Conservation (phyloP, 192 early-diverging fungal species). For the Backusella tuberculispora region DNA sequence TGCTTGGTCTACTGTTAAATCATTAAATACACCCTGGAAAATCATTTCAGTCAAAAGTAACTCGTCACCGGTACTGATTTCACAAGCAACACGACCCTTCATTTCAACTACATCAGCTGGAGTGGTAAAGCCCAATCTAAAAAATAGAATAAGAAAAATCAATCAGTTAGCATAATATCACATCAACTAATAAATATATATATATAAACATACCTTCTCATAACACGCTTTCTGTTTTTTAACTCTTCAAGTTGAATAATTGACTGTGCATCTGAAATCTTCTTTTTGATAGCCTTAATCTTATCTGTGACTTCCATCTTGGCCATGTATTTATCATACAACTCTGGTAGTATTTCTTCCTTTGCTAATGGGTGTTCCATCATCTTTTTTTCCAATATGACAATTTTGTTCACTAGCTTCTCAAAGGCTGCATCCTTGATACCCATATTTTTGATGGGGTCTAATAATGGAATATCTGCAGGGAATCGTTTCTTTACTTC, state of each 20-base stretch:
- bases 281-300: slow-evolving; percentile 71
- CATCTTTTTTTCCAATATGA: slow-evolving; percentile 71
- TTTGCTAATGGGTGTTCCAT: slow-evolving; percentile 62
- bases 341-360: slow-evolving; percentile 52
- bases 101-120: slow-evolving; percentile 88
- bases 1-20: slow-evolving; percentile 83
- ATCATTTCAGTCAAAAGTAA: slow-evolving; percentile 96
- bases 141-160: neutral
- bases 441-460: slow-evolving; percentile 88
- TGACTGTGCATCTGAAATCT: slow-evolving; percentile 76
- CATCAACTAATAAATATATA: neutral
- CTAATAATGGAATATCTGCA: slow-evolving; percentile 80
- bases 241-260: slow-evolving; percentile 94
- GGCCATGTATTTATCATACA: slow-evolving; percentile 64
- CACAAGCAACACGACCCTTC: slow-evolving; percentile 98
- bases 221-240: slow-evolving; percentile 85
- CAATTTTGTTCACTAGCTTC: slow-evolving; percentile 74
- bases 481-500: slow-evolving; percentile 77
- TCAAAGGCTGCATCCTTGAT: slow-evolving; percentile 81
- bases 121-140: slow-evolving; percentile 80
- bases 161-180: neutral
- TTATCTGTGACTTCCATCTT: slow-evolving; percentile 65
- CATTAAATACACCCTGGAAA: slow-evolving; percentile 95
- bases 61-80: slow-evolving; percentile 94
- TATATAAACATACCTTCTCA: slow-evolving; percentile 63